Evolutionary conservation across 805 yeast species (phyloP).

Genomic region (Spathaspora passalidarum): DNA sequence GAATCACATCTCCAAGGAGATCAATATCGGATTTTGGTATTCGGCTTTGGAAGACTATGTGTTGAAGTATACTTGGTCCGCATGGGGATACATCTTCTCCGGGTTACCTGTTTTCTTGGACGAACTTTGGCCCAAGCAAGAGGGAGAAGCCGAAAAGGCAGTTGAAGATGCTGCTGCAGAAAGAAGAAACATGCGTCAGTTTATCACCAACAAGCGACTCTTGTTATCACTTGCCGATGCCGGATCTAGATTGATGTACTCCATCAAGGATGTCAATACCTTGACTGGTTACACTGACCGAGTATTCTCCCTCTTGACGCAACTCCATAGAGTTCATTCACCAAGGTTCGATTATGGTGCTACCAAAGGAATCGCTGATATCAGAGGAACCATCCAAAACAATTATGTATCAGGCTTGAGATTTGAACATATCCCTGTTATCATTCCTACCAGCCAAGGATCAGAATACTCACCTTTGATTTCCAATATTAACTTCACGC

Average conservation of each 20-base stretch:
- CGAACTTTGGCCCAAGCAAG: conserved; percentile 26
- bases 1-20: conserved; percentile 51
- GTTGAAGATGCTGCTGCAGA: conserved; percentile 24
- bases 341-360: conserved; percentile 50
- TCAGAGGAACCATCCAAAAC: conserved; percentile 77
- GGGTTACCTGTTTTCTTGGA: conserved; percentile 83
- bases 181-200: conserved; percentile 75
- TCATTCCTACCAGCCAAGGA: conserved; percentile 69
- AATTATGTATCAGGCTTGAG: conserved; percentile 71
- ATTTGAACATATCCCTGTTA: conserved; percentile 77
- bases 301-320: conserved; percentile 71
- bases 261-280: conserved; percentile 88
- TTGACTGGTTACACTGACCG: conserved; percentile 88
- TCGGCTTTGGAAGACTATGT: conserved; percentile 80
- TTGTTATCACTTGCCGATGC: conserved; percentile 93
- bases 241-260: conserved; percentile 90
- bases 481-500: conserved; percentile 55
- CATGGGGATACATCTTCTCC: conserved; percentile 88
- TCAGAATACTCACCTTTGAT: conserved; percentile 60
- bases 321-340: conserved; percentile 80
- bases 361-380: conserved; percentile 40
- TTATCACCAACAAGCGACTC: conserved; percentile 84
- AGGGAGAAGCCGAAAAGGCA: not conserved
- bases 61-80: conserved; percentile 91
- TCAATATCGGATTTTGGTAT: conserved; percentile 61